These are phyloP conservation scores for Fusarium mundagurra DNA, from an alignment of 2,329 filamentous ascomycete species.

Conservation along the genomic window DNA sequence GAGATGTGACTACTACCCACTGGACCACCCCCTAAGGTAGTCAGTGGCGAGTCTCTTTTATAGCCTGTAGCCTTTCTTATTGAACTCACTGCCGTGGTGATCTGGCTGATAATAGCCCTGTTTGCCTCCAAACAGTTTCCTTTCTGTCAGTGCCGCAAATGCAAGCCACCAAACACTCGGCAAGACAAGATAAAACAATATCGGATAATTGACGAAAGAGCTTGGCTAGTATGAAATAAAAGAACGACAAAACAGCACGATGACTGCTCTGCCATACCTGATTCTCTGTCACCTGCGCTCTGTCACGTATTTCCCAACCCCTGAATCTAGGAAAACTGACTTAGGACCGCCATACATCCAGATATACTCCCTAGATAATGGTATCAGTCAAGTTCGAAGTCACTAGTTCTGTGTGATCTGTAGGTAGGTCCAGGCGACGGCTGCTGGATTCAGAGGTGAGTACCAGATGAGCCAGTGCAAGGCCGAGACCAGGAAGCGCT, in stretches of 20 bases:
- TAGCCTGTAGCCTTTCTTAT: accelerated
- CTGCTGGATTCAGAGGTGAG: background rate
- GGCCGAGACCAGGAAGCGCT: background rate
- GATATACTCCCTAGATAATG: too few relatives aligned
- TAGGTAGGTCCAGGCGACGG: accelerated
- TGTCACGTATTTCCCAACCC: background rate
- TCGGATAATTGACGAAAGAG: background rate
- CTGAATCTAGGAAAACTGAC: too few relatives aligned
- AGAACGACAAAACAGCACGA: accelerated
- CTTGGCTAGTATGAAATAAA: accelerated
- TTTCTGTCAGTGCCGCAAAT: background rate
- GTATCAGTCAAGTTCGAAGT: too few relatives aligned
- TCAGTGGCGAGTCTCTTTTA: too few relatives aligned
- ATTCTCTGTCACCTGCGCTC: too few relatives aligned
- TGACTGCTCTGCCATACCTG: background rate
- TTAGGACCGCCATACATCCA: accelerated
- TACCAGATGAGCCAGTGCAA: accelerated
- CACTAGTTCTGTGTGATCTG: background rate
- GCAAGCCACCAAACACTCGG: background rate
- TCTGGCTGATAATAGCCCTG: background rate
- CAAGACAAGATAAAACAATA: background rate
- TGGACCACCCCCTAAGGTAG: too few relatives aligned
- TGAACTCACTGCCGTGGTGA: background rate
- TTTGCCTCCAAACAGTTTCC: background rate
- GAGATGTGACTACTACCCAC: background rate